A percentile compares a stretch with the other conserved stretches of the same genome.
Evolutionary conservation across 2,329 filamentous ascomycete species (phyloP).

Genomic region (Penicillium sp.): DNA sequence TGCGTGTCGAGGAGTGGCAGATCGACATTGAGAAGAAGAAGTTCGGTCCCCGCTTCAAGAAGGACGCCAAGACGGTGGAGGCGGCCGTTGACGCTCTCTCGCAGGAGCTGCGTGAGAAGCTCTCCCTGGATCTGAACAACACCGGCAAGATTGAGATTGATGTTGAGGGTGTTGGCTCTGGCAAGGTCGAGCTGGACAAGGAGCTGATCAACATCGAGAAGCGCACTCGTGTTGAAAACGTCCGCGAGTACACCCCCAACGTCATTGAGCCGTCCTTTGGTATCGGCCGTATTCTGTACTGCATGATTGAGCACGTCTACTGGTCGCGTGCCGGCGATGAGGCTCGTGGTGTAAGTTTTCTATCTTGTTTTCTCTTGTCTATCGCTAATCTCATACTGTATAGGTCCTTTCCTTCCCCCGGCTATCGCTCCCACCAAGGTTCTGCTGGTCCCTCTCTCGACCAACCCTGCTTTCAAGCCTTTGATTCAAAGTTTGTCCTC

Average conservation of each 20-base stretch:
- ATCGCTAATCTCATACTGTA: constrained; percentile 1
- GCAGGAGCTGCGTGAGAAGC: constrained; percentile 74
- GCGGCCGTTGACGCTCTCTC: constrained; percentile 67
- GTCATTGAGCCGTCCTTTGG: constrained; percentile 97
- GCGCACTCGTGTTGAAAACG: constrained; percentile 73
- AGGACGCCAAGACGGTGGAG: constrained; percentile 82
- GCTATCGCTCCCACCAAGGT: constrained; percentile 91
- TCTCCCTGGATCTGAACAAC: constrained; percentile 67
- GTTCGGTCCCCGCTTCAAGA: constrained; percentile 92
- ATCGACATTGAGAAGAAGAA: constrained; percentile 90
- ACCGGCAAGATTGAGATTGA: constrained; percentile 72
- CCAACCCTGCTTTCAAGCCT: constrained; percentile 74
- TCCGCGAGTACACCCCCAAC: constrained; percentile 87
- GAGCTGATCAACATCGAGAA: constrained; percentile 81
- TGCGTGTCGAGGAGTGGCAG: constrained; percentile 78
- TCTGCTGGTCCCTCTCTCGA: constrained; percentile 81
- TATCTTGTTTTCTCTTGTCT: not conserved
- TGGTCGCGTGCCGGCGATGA: constrained; percentile 85
- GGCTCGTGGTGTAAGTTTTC: constrained; percentile 69
- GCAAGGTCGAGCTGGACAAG: constrained; percentile 72
- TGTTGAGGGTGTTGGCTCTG: constrained; percentile 61
- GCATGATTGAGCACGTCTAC: constrained; percentile 89
- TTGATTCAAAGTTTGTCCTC: constrained; percentile 66
- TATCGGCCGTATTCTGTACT: constrained; percentile 90
- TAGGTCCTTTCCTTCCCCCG: constrained; percentile 69